Evolutionary conservation across 208 protist species (phyloP).

Genomic region (Trypanosoma mega): DNA sequence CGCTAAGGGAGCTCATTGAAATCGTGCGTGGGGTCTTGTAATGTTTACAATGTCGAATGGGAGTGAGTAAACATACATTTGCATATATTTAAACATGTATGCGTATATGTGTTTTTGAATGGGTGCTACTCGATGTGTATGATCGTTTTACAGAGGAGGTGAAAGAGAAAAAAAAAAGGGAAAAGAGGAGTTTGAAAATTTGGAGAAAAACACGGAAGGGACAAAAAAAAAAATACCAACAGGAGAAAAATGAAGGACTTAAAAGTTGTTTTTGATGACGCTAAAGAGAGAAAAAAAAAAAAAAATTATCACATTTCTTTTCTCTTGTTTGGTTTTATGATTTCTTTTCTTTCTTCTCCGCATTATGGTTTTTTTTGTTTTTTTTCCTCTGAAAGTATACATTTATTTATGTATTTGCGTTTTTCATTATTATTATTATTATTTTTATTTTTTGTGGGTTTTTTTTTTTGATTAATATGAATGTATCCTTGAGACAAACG

Average conservation of each 20-base stretch:
- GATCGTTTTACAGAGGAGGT: not conserved
- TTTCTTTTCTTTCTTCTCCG: conserved; percentile 4
- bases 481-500: not conserved
- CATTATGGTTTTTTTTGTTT: conserved; percentile 15
- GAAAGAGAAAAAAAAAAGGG: not conserved
- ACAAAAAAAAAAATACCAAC: no score
- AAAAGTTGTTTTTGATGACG: no score
- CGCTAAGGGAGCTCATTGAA: conserved; percentile 14
- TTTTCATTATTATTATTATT: conserved; percentile 9
- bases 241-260: no score
- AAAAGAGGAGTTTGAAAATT: no score
- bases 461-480: no score
- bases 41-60: not conserved
- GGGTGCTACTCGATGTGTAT: not conserved
- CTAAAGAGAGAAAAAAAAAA: no score
- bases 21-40: not conserved
- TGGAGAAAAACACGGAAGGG: no score
- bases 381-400: not conserved
- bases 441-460: conserved; percentile 9
- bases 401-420: not conserved
- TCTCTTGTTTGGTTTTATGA: conserved; percentile 11
- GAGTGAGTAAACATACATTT: not conserved
- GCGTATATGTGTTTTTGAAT: not conserved
- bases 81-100: not conserved
- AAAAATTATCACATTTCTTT: conserved; percentile 10